Base-by-base conservation (phyloP, 129 eudicot genomes). In the Arctium lappa region DNA sequence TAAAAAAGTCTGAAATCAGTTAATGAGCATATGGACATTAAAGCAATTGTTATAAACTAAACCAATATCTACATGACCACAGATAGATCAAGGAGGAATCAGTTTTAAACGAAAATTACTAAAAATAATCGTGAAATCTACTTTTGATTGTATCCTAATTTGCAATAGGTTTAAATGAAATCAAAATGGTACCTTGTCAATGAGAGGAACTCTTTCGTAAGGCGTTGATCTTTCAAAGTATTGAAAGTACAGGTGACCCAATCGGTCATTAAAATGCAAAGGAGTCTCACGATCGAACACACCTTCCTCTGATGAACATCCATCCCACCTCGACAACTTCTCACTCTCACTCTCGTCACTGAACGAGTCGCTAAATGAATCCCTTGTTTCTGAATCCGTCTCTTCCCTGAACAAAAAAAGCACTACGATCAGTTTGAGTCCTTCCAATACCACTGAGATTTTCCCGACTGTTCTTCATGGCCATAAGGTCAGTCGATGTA, bases 291-390 rank as follows among this genome's bases (percentile, higher is more conserved):
- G 91, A 48, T 93, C 97, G n/a, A 81, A 89, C 34, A 87, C 78
- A 7, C 88, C 88, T 37, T 88, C 94, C 62, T 90, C 98, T 0
- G 98, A 94, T 1, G 98, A 94, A 80, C 92, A 89, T 36, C 97
- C 98, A 81, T 94, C 98, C 98, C 98, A 94, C 85, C 97, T 91
- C 27, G 96, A 94, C 39, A 88, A 76, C 88, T 94, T 94, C 76
- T 94, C 98, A 34, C 94, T 85, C 85, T 94, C 98, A 38, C 97
- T 94, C 91, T 94, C 98, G 37, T 94, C 98, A 66, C 98, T 94
- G 62, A 86, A 89, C 8, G 98, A 94, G 74, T 94, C 98, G 63
- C 97, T 92, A 33, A 82, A 94, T 4, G 97, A 91, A 85, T 94
- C 96, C 92, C 94, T 89, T 2, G 93, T 94, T 84, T 89, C 98